phyloP scores from a whole-genome alignment of 495 filamentous ascomycete genomes.

The Penicillium cataractarum region DNA sequence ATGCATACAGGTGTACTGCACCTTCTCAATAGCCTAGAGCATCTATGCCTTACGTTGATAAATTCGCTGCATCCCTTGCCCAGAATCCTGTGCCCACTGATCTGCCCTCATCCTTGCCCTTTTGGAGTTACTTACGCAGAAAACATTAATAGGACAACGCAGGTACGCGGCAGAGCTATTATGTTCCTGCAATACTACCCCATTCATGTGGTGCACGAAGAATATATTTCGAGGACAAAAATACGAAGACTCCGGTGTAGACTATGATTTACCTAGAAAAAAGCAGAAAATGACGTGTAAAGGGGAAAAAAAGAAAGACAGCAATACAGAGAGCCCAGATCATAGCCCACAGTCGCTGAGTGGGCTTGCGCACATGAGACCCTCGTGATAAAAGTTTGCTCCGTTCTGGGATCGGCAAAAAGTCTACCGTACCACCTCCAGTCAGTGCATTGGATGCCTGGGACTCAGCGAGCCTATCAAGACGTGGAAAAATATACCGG shows the following conservation, averaged over 20 bases:
- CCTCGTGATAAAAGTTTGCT: background rate
- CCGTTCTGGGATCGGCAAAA: background rate
- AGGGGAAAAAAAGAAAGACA: background rate
- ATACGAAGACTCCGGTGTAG: too few relatives aligned
- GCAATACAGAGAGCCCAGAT: background rate
- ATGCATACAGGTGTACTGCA: background rate
- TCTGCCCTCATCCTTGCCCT: too few relatives aligned
- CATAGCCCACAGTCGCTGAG: background rate
- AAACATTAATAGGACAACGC: background rate
- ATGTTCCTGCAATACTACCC: background rate
- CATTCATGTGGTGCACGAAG: background rate
- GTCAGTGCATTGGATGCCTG: background rate
- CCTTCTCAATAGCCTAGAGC: background rate
- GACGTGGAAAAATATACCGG: background rate
- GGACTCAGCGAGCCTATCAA: background rate
- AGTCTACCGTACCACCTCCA: background rate
- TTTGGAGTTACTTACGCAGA: background rate
- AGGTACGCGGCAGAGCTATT: background rate
- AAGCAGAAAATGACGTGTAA: background rate
- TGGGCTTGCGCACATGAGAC: background rate
- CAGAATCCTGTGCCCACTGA: too few relatives aligned
- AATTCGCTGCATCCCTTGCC: background rate
- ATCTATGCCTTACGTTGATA: too few relatives aligned
- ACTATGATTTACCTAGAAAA: too few relatives aligned
- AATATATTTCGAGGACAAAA: background rate